Percentiles rank a stretch among this genome's conserved stretches.
These are phyloP conservation scores for Moringa oleifera DNA, from an alignment of 345 rosid genomes.

Conservation along the genomic window DNA sequence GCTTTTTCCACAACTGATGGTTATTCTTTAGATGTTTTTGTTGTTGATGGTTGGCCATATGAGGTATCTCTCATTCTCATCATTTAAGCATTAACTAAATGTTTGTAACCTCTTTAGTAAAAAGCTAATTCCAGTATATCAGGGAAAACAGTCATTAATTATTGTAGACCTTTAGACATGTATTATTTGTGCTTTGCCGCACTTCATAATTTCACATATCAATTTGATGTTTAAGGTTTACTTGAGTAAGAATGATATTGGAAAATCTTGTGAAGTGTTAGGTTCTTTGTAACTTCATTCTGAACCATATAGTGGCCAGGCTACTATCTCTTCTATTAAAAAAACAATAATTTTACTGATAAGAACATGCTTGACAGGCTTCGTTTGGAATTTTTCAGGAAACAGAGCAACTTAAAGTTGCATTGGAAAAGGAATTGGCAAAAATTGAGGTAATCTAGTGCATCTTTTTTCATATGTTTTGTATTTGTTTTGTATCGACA, in stretches of 20 bases:
- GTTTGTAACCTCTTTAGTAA: neutral
- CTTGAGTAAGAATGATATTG: neutral
- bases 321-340: neutral
- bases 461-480: too few relatives aligned
- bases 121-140: neutral
- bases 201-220: too few relatives aligned
- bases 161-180: neutral
- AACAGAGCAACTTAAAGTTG: slow-evolving; percentile 57
- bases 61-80: slow-evolving; percentile 50
- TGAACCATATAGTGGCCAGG: neutral
- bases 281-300: neutral
- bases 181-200: neutral
- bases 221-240: too few relatives aligned
- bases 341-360: neutral
- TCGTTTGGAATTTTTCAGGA: slow-evolving; percentile 52
- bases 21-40: slow-evolving; percentile 93
- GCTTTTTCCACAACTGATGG: slow-evolving; percentile 93
- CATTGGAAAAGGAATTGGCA: slow-evolving; percentile 67
- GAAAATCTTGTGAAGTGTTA: too few relatives aligned
- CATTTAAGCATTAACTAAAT: neutral
- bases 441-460: slow-evolving; percentile 62
- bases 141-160: neutral
- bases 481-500: too few relatives aligned
- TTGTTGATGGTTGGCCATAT: slow-evolving; percentile 99
- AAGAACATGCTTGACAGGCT: slow-evolving; percentile 18